These are phyloP conservation scores for Fagopyrum homotropicum DNA, from an alignment of 148 eudicot genomes.

Conservation along the genomic window DNA sequence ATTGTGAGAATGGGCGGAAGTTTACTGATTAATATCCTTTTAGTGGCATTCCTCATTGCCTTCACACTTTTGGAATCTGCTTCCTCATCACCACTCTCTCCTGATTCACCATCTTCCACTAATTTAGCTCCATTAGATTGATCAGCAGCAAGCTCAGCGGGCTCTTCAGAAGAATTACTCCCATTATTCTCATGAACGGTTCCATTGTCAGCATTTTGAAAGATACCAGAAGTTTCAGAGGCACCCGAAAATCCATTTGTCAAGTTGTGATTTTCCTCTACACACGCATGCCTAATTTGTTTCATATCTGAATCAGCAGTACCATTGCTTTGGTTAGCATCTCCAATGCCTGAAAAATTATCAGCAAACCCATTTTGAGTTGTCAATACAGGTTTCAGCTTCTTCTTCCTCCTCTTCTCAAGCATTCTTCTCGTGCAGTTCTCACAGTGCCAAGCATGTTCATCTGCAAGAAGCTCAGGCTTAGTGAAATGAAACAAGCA, in stretches of 20 bases:
- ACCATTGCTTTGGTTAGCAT: slow-evolving; percentile 16
- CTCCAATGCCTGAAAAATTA: slow-evolving; percentile 20
- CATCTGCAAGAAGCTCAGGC: slow-evolving; percentile 67
- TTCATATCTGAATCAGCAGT: slow-evolving; percentile 11
- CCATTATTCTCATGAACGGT: slow-evolving; percentile 12
- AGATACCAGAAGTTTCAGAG: slow-evolving; percentile 17
- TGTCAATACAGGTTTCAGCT: slow-evolving; percentile 18
- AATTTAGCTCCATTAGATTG: slow-evolving; percentile 20
- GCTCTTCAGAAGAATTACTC: slow-evolving; percentile 18
- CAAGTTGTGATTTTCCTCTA: slow-evolving; percentile 20
- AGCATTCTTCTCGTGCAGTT: slow-evolving; percentile 60
- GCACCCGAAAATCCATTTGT: slow-evolving; percentile 16
- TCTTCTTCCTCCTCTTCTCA: slow-evolving; percentile 39
- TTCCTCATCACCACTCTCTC: slow-evolving; percentile 35
- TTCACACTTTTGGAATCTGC: slow-evolving; percentile 36
- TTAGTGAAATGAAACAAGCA: slow-evolving; percentile 72
- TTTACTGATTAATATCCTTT: slow-evolving; percentile 61
- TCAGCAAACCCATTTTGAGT: slow-evolving; percentile 20
- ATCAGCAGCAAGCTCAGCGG: slow-evolving; percentile 15
- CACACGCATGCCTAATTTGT: slow-evolving; percentile 10
- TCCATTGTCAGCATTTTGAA: slow-evolving; percentile 19
- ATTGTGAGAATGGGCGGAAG: slow-evolving; percentile 75
- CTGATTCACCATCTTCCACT: slow-evolving; percentile 29
- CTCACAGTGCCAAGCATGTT: slow-evolving; percentile 94
- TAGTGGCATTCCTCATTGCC: slow-evolving; percentile 84